These are phyloP conservation scores for Jacaranda copaia DNA, from an alignment of 257 asterid species.

Conservation along the genomic window DNA sequence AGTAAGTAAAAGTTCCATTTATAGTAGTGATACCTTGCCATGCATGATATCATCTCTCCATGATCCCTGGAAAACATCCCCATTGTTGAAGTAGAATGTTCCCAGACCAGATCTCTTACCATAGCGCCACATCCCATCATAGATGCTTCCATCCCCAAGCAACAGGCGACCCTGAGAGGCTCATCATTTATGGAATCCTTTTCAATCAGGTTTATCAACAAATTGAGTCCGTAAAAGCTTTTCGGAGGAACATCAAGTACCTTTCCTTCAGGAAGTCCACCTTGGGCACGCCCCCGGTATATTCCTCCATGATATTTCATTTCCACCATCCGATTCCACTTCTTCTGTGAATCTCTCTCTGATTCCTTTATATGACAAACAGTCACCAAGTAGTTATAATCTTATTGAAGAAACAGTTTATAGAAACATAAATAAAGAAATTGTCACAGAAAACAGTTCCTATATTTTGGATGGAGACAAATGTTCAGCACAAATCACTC, in stretches of 20 bases:
- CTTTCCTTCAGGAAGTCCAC: conserved; percentile 99
- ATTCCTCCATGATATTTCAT: conserved; percentile 91
- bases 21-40: conserved; percentile 73
- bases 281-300: conserved; percentile 87
- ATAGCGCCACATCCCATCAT: conserved; percentile 96
- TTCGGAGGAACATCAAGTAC: conserved; percentile 50
- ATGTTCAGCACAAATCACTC: not conserved
- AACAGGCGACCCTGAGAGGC: conserved; percentile 78
- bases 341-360: conserved; percentile 84
- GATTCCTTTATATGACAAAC: conserved; percentile 69
- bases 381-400: conserved; percentile 25
- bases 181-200: conserved; percentile 23
- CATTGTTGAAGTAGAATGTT: conserved; percentile 84
- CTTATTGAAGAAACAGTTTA: conserved; percentile 19
- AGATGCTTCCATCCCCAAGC: conserved; percentile 85
- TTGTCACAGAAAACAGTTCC: not conserved
- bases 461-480: conserved; percentile 23
- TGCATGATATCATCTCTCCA: conserved; percentile 99
- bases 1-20: not conserved
- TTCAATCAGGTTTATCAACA: conserved; percentile 18
- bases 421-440: not conserved
- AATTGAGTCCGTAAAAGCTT: conserved; percentile 28
- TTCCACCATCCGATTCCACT: conserved; percentile 85
- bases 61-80: conserved; percentile 92
- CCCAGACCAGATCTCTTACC: conserved; percentile 95